Percentiles rank a stretch among this genome's conserved stretches.
Conservation (phyloP, 805 yeast genomes). For the Blastobotrys robertii region DNA sequence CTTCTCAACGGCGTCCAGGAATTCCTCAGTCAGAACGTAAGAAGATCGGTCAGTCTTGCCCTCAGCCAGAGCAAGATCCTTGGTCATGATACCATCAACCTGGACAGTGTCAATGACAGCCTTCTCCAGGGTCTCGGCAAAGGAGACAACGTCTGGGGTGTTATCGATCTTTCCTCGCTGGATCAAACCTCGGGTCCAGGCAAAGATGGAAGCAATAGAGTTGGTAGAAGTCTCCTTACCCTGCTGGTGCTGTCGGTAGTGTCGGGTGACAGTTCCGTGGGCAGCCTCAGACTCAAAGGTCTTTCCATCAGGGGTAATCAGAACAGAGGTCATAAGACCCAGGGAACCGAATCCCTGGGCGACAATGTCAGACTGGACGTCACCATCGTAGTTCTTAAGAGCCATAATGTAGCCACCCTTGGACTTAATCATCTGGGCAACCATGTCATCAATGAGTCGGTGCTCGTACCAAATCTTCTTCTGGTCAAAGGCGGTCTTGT, state of each 20-base stretch:
- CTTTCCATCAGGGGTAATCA: constrained; percentile 93
- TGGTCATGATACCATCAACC: constrained; percentile 83
- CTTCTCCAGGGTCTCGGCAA: constrained; percentile 69
- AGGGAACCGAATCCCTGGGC: constrained; percentile 98
- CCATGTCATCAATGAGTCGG: constrained; percentile 96
- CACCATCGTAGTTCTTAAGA: constrained; percentile 96
- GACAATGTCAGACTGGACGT: constrained; percentile 91
- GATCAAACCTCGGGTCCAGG: constrained; percentile 90
- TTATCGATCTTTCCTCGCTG: constrained; percentile 87
- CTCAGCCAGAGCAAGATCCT: constrained; percentile 83
- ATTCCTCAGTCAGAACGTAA: constrained; percentile 88
- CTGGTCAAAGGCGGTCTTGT: constrained; percentile 61
- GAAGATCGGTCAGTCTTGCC: constrained; percentile 76
- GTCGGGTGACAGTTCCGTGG: constrained; percentile 98
- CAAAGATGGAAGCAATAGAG: constrained; percentile 94
- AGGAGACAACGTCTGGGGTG: constrained; percentile 75
- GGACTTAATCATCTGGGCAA: constrained; percentile 95
- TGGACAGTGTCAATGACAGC: constrained; percentile 83
- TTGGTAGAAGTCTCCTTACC: constrained; percentile 97
- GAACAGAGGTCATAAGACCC: constrained; percentile 95
- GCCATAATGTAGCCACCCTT: constrained; percentile 93
- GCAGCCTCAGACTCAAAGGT: constrained; percentile 96
- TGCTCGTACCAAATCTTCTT: constrained; percentile 94
- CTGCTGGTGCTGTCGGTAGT: constrained; percentile 89
- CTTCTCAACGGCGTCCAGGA: constrained; percentile 68